Evolutionary conservation across 345 rosid species (phyloP).

Genomic region (Populus alba): DNA sequence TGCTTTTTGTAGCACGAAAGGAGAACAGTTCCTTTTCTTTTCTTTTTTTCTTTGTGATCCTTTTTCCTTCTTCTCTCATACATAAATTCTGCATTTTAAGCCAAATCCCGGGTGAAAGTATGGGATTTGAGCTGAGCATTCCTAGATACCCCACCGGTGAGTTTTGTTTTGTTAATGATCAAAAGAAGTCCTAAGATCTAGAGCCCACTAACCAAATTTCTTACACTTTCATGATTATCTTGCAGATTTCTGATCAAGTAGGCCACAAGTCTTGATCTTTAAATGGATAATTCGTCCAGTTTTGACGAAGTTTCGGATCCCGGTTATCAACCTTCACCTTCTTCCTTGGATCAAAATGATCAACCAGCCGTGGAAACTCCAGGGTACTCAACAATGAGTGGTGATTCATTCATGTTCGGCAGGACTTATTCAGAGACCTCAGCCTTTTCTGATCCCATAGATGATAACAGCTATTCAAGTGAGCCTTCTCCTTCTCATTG

Average conservation of each 20-base stretch:
- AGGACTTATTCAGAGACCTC: constrained; percentile 68
- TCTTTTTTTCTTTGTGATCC: constrained; percentile 1
- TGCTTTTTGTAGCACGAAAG: constrained; percentile 44
- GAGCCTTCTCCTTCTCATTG: constrained; percentile 65
- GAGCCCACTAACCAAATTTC: constrained; percentile 21
- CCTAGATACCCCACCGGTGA: constrained; percentile 12
- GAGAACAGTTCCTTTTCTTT: constrained; percentile 28
- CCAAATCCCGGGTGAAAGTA: constrained; percentile 21
- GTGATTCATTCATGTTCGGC: constrained; percentile 50
- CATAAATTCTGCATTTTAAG: constrained; percentile 25
- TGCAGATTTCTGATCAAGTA: constrained; percentile 33
- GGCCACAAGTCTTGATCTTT: not conserved
- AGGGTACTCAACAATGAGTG: constrained; percentile 47
- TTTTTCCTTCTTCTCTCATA: constrained; percentile 14
- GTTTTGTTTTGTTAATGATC: constrained; percentile 21
- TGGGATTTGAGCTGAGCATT: constrained; percentile 4
- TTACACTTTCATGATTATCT: constrained; percentile 22
- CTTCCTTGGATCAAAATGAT: constrained; percentile 51
- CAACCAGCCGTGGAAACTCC: constrained; percentile 55
- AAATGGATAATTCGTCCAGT: constrained; percentile 45
- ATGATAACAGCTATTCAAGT: constrained; percentile 52
- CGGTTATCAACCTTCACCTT: constrained; percentile 53
- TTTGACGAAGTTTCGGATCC: constrained; percentile 46
- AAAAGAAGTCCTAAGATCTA: constrained; percentile 8
- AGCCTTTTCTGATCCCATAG: constrained; percentile 54